Base-by-base conservation (phyloP, 78 protist species). In the Dictyostelium brefeldianum region DNA sequence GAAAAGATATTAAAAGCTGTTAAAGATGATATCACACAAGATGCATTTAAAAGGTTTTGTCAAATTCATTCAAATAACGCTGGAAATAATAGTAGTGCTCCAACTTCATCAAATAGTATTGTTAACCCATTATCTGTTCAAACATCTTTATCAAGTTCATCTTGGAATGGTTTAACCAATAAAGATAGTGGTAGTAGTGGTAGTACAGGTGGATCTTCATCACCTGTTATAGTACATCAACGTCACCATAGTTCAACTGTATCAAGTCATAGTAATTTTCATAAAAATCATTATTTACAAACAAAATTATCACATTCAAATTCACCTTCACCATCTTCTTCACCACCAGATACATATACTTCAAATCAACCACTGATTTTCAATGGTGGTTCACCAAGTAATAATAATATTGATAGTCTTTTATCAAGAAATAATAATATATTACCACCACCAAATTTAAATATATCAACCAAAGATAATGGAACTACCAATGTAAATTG, bases 241-340 rank as follows among this genome's bases (percentile, higher is more conserved):
- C 70, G 70, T 62, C 70, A 62, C 10, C 70, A 62, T 62, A 67
- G 75, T 67, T 67, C 75, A 15, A 25, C 75, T 29, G 41, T 67
- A 31, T 67, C 75, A 31, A 43, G 41, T 67, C 50, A 31, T 12
- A 15, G 15, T 29, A 36, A 43, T 31, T 41, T 31, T 31, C 46
- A 25, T 17, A 36, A 43, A 14, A 17, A 67, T n/a, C 6, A 22
- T 67, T 20, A 31, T 6, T 31, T 67, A 31, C 75, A 31, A 31
- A 18, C 27, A 29, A 67, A 46, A 25, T 47, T 78, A 31, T 73
- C 70, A 2, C 83, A 59, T 12, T 46, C 78, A 25, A 62, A 77
- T 31, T 50, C 93, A 64, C 93, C 93, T 3, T 87, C 93, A 36
- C 93, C 84, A 10, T 78, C 83, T 27, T 85, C 93, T 17, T 74